These are phyloP conservation scores for Phytopythium boreale DNA, from an alignment of 352 stramenopile genomes.

Conservation along the genomic window DNA sequence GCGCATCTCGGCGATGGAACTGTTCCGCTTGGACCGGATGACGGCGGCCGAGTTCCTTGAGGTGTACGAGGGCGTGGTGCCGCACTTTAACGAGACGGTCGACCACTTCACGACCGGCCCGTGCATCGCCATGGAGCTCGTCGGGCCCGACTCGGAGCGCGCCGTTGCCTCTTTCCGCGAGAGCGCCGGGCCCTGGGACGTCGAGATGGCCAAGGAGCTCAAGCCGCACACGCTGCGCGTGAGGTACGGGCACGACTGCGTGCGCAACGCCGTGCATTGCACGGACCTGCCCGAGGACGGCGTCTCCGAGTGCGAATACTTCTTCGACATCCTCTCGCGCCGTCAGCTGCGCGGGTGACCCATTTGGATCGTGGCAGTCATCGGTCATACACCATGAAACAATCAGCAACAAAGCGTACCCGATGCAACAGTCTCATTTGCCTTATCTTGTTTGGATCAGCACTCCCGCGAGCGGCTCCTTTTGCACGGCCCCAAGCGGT, in stretches of 20 bases:
- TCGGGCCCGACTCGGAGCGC: slow-evolving; percentile 46
- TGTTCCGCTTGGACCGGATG: slow-evolving; percentile 87
- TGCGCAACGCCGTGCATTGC: slow-evolving; percentile 92
- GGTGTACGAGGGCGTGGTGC: slow-evolving; percentile 90
- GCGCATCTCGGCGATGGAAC: slow-evolving; percentile 83
- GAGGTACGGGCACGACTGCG: slow-evolving; percentile 83
- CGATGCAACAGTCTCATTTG: neutral
- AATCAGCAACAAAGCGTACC: slow-evolving; percentile 8
- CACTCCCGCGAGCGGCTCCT: no score
- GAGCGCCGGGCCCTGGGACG: slow-evolving; percentile 88
- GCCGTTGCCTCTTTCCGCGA: slow-evolving; percentile 76
- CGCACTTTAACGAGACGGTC: slow-evolving; percentile 88
- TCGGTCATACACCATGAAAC: neutral
- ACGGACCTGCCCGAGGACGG: slow-evolving; percentile 92
- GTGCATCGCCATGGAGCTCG: slow-evolving; percentile 90
- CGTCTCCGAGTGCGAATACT: slow-evolving; percentile 89
- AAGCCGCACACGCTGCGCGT: slow-evolving; percentile 86
- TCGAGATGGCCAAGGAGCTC: slow-evolving; percentile 93
- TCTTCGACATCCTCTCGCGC: slow-evolving; percentile 91
- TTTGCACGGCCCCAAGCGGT: no score
- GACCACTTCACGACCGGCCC: slow-evolving; percentile 87
- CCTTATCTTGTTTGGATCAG: no score
- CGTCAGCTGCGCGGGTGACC: slow-evolving; percentile 33
- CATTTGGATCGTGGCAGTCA: neutral
- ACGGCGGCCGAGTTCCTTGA: slow-evolving; percentile 91